Percentiles rank a stretch among this genome's conserved stretches.
Evolutionary conservation across 306 rosid genomes (phyloP).

Genomic region (Vigna trinervia): DNA sequence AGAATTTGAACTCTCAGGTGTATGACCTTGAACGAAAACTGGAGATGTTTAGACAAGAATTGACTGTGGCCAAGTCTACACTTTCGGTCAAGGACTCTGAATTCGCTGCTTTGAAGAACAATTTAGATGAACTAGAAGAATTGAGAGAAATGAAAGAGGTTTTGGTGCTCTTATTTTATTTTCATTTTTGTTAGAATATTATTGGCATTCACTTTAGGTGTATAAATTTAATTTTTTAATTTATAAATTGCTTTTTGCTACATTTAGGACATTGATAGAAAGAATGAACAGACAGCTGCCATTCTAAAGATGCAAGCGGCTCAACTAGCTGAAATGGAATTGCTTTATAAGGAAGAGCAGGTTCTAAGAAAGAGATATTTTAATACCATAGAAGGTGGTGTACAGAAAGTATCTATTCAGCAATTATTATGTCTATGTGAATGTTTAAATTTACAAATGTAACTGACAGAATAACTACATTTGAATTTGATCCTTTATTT

Average conservation of each 20-base stretch:
- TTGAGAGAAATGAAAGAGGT: conserved; percentile 99
- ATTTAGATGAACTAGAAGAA: conserved; percentile 83
- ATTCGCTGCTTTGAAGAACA: conserved; percentile 64
- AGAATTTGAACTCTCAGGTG: conserved; percentile 58
- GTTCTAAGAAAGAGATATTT: conserved; percentile 91
- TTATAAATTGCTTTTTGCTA: conserved; percentile 31
- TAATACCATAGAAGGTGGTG: conserved; percentile 87
- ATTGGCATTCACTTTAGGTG: conserved; percentile 3
- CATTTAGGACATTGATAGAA: conserved; percentile 91
- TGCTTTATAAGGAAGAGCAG: conserved; percentile 92
- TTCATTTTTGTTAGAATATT: conserved; percentile 5
- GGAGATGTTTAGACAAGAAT: conserved; percentile 58
- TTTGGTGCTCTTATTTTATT: conserved; percentile 34
- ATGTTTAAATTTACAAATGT: conserved; percentile 23
- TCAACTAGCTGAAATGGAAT: conserved; percentile 90
- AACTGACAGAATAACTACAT: conserved; percentile 16
- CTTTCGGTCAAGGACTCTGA: conserved; percentile 70
- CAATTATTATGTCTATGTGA: background rate
- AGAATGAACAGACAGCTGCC: conserved; percentile 91
- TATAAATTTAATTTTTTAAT: background rate
- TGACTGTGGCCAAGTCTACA: conserved; percentile 63
- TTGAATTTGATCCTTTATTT: conserved; percentile 35
- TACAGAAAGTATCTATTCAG: background rate
- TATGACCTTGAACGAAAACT: conserved; percentile 73
- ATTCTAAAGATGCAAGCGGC: conserved; percentile 93